Conservation (phyloP, 805 yeast genomes). For the Metschnikowia orientalis region DNA sequence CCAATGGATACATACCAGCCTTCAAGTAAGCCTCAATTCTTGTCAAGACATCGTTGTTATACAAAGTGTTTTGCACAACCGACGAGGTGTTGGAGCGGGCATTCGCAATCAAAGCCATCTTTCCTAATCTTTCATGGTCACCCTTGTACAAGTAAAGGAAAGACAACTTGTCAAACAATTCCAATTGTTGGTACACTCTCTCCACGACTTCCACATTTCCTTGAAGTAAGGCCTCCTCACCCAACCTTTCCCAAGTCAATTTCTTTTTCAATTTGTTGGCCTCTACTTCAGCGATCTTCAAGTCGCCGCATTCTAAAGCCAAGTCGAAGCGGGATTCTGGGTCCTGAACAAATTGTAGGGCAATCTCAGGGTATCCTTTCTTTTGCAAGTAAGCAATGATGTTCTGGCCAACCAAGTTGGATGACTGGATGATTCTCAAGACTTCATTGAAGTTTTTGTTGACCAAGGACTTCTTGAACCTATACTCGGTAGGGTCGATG, state of each 20-base stretch:
- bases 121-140: constrained; percentile 64
- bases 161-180: constrained; percentile 81
- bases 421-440: constrained; percentile 76
- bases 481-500: constrained; percentile 95
- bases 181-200: constrained; percentile 81
- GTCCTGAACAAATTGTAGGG: constrained; percentile 93
- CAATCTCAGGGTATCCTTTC: constrained; percentile 95
- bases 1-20: constrained; percentile 81
- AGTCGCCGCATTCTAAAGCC: constrained; percentile 90
- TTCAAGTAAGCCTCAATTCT: constrained; percentile 70
- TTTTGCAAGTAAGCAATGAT: constrained; percentile 92
- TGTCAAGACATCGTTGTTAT: constrained; percentile 67
- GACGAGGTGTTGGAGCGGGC: constrained; percentile 78
- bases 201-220: constrained; percentile 87
- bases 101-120: constrained; percentile 88
- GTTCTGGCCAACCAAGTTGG: constrained; percentile 94
- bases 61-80: constrained; percentile 77
- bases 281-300: constrained; percentile 81
- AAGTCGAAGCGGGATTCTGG: constrained; percentile 93
- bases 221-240: constrained; percentile 81
- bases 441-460: constrained; percentile 91
- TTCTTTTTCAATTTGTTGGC: constrained; percentile 71
- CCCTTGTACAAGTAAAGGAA: constrained; percentile 86
- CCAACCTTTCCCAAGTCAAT: constrained; percentile 74
- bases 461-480: constrained; percentile 90